These are phyloP conservation scores for Teratosphaeria destructans DNA, from an alignment of 2,329 filamentous ascomycete species.

Conservation along the genomic window DNA sequence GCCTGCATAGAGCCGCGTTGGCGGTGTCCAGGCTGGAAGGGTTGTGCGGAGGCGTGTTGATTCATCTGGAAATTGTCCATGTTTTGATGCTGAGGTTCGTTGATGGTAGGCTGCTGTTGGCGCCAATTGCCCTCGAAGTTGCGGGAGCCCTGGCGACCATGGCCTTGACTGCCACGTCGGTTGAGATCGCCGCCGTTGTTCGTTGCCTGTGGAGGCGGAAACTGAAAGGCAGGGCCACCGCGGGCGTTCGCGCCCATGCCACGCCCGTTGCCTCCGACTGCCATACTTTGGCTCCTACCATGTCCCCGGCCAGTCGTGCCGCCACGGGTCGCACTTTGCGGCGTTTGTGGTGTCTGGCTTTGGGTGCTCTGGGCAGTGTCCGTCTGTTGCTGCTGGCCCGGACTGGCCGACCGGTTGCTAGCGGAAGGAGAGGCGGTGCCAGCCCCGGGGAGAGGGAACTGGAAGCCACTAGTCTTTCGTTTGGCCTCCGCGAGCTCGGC, in stretches of 20 bases:
- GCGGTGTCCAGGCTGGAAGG: constrained; percentile 89
- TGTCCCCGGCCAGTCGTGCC: constrained; percentile 36
- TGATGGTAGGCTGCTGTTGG: constrained; percentile 52
- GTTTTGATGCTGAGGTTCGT: constrained; percentile 34
- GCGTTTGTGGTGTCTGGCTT: neutral
- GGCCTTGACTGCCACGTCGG: constrained; percentile 67
- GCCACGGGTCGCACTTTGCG: constrained; percentile 21
- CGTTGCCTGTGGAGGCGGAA: constrained; percentile 41
- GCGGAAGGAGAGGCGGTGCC: constrained; percentile 37
- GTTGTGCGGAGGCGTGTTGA: constrained; percentile 57
- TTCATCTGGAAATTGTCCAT: constrained; percentile 58
- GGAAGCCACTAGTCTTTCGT: constrained; percentile 84
- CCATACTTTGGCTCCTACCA: constrained; percentile 82
- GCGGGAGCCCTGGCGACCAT: constrained; percentile 71
- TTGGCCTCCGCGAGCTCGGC: constrained; percentile 96
- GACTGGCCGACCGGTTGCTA: constrained; percentile 43
- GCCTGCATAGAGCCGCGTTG: constrained; percentile 74
- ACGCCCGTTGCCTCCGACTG: constrained; percentile 53
- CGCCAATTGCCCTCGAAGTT: constrained; percentile 99
- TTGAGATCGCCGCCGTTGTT: constrained; percentile 57
- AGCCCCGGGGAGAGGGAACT: constrained; percentile 73
- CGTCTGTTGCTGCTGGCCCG: constrained; percentile 32
- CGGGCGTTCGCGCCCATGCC: constrained; percentile 49
- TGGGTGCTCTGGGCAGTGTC: constrained; percentile 6
- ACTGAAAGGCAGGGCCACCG: constrained; percentile 60